Percentiles rank a stretch among this genome's conserved stretches.
These are phyloP conservation scores for Bathelium albidoporum DNA, from an alignment of 495 filamentous ascomycete genomes.

Conservation along the genomic window DNA sequence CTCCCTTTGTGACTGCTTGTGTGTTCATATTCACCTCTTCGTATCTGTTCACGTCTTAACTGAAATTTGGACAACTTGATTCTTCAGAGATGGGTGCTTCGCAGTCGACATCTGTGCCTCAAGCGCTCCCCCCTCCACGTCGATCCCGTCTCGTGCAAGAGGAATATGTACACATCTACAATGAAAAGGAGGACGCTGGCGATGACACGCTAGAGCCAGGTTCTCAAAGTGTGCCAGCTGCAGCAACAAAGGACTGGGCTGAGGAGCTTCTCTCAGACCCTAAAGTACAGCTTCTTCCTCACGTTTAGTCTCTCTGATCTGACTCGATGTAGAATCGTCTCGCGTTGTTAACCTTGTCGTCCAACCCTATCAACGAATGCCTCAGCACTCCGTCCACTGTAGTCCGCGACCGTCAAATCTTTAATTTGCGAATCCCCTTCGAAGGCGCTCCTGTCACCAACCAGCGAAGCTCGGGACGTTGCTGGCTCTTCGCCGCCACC, in stretches of 20 bases:
- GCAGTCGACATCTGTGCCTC: background rate
- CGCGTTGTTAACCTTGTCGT: background rate
- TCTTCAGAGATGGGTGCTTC: background rate
- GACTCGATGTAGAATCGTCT: background rate
- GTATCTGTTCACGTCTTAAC: background rate
- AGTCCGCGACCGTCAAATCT: constrained; percentile 60
- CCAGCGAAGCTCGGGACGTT: constrained; percentile 66
- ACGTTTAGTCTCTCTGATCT: background rate
- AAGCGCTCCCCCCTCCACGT: background rate
- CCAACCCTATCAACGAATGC: background rate
- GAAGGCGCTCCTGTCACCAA: constrained; percentile 80
- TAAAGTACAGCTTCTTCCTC: background rate
- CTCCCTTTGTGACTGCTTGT: background rate
- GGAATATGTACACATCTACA: background rate
- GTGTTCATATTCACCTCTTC: background rate
- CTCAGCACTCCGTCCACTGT: constrained; percentile 40
- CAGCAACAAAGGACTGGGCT: background rate
- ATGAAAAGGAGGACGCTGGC: background rate
- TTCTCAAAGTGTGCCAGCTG: background rate
- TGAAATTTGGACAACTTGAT: background rate
- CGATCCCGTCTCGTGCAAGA: background rate
- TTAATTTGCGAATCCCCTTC: constrained; percentile 71
- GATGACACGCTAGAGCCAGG: background rate
- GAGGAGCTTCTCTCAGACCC: background rate
- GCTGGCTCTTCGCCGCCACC: constrained; percentile 81